Base-by-base conservation (phyloP, 179 eudicot genomes). In the Beta lomatogona region DNA sequence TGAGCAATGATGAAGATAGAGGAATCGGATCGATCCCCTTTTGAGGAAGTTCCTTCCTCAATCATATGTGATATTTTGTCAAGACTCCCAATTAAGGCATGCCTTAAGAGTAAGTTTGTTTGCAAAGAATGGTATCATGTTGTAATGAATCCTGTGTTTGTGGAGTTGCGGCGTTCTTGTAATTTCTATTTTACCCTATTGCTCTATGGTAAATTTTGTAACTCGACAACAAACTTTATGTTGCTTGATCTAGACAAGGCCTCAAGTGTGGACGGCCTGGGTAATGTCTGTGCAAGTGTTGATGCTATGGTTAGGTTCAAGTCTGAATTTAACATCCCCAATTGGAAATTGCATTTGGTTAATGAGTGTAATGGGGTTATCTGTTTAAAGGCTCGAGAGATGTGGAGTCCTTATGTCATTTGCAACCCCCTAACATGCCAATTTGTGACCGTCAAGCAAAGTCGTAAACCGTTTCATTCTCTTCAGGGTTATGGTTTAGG, bases 111-210 rank as follows among this genome's bases (percentile, higher is more conserved):
- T 44, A 75, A 75, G 31, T 44, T 76, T 45, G 71, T 76, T 21
- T 76, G 59, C 54, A 76, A 76, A 61, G 70, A 46, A 44, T 76
- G 79, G 79, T 70, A 45, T 70, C 54, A 45, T 19, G 46, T 44
- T 46, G 18, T 46, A 8, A 45, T 16, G 53, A 44, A 54, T 70
- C 73, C 13, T 16, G 73, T 44, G 54, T 70, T 70, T 70, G n/a
- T n/a, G 2, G 73, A 45, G 54, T 45, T 70, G 54, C 73, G 73
- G 1, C 73, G 54, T 70, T 19, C 25, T 18, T 9, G 73, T 70
- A 25, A 7, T 70, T 70, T 28, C 1, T 45, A 70, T 70, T 70
- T n/a, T 4, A 44, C 53, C 10, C 19, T 44, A 16, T 19, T 70
- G 22, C 19, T 70, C 22, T 70, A 45, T 70, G 65, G 70, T 76